Conservation (phyloP, 2,329 filamentous ascomycete species). For the Tetracladium maxilliforme region DNA sequence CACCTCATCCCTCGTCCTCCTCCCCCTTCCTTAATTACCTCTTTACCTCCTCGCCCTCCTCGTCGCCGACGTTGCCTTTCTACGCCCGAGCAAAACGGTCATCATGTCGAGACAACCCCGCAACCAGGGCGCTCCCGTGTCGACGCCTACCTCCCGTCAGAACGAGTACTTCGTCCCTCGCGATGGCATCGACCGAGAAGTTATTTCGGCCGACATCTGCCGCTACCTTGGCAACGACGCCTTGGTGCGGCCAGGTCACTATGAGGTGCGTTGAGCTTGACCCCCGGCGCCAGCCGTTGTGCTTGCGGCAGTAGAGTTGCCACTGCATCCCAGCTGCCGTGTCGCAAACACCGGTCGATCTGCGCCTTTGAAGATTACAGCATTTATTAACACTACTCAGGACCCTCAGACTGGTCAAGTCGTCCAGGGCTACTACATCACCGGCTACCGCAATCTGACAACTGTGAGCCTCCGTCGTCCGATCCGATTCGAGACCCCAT, state of each 20-base stretch:
- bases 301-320: constrained; percentile 5
- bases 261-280: constrained; percentile 42
- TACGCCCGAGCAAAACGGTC: constrained; percentile 6
- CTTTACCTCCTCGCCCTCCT: constrained; percentile 13
- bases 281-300: constrained; percentile 4
- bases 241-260: constrained; percentile 58
- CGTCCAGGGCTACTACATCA: constrained; percentile 62
- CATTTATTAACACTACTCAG: constrained; percentile 16
- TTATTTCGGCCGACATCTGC: constrained; percentile 74
- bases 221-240: constrained; percentile 75
- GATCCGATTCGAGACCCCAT: constrained; percentile 1
- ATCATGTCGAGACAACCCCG: constrained; percentile 11
- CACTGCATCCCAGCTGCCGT: constrained; percentile 4
- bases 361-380: too few relatives aligned
- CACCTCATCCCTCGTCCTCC: constrained; percentile 11
- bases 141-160: constrained; percentile 32
- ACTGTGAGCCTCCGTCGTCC: constrained; percentile 38
- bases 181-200: constrained; percentile 70
- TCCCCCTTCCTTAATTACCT: constrained; percentile 11
- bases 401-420: constrained; percentile 41
- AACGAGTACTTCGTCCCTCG: constrained; percentile 72
- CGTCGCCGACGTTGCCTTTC: constrained; percentile 9
- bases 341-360: constrained; percentile 1
- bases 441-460: constrained; percentile 65
- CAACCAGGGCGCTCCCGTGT: too few relatives aligned